Evolutionary conservation across 371 early-diverging fungal genomes (phyloP), one percentile per base, ranked within the genome.

Genomic region (Rhizopus arrhizus): DNA sequence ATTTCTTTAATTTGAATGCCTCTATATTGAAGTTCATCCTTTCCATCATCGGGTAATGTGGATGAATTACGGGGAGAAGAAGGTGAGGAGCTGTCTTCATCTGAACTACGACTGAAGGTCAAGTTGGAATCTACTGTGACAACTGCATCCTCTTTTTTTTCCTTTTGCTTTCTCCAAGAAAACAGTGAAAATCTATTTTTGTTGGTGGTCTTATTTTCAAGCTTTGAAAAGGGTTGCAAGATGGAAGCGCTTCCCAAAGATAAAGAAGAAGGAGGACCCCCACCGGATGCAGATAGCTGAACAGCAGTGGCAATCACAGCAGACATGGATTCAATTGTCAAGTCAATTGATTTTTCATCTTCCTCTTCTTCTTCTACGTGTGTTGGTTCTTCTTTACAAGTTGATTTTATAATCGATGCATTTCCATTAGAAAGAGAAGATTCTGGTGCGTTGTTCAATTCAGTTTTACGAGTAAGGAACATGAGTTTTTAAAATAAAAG

Each of bases 1-100:
- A 81, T 75, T 54, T 81, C 78, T 53, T 81, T 81, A 15, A 81
- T 73, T n/a, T 68, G 72, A 41, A 81, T 81, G 49, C 81, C 81
- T 51, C 81, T 65, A 40, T 77, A 77, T 28, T 70, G 28, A 15
- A 81, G 56, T 49, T 81, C 81, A 56, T 69, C 70, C 9, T 64
- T 62, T 12, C 80, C 80, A 53, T 79, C 77, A 45, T 79, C 80
- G 5, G 58, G 58, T 12, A 47, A 33, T 8, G 57, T 29, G 4
- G 58, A 61, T 13, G 62, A 62, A 12, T 22, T 48, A 38, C 58
- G 56, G 15, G 64, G 53, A 16, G 61, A 57, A 3, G 48, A 46
- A 31, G 12, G 36, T n/a, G 48, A 38, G 3, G 60, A 60, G 15
- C 36, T 57, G 51, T 61, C 61, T 45, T 62, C 58, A 35, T 63